These are phyloP conservation scores for Suillus variegatus DNA, from an alignment of 768 basidiomycete species.

Conservation along the genomic window DNA sequence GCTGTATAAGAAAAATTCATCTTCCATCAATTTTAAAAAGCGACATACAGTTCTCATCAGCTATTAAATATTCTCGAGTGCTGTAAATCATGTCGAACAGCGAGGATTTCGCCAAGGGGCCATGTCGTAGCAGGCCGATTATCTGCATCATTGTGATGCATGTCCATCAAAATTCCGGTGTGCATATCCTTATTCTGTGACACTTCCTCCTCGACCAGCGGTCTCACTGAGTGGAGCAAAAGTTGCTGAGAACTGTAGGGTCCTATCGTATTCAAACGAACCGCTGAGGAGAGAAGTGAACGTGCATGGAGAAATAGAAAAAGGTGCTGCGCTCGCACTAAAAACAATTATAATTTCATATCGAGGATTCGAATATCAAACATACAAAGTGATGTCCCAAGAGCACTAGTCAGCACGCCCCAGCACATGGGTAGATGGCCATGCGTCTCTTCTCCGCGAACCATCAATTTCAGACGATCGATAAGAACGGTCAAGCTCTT, in stretches of 20 bases:
- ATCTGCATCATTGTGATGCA: conserved; percentile 29
- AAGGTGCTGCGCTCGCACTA: conserved; percentile 83
- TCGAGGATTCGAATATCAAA: conserved; percentile 12
- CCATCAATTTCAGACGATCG: conserved; percentile 66
- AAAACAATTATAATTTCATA: conserved; percentile 8
- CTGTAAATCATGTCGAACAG: conserved; percentile 88
- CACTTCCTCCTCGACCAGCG: conserved; percentile 60
- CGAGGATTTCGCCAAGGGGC: conserved; percentile 94
- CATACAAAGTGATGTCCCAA: conserved; percentile 72
- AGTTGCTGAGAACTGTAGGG: conserved; percentile 93
- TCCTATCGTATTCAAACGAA: conserved; percentile 88
- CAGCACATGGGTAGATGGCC: conserved; percentile 93
- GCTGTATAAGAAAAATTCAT: neutral
- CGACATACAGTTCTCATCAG: conserved; percentile 26
- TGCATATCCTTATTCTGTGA: conserved; percentile 46
- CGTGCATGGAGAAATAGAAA: conserved; percentile 94
- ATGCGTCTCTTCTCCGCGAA: conserved; percentile 61
- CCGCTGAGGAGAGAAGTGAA: conserved; percentile 86
- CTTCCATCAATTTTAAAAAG: neutral
- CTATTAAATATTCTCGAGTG: conserved; percentile 98
- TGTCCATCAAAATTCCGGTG: conserved; percentile 42
- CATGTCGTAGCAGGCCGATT: conserved; percentile 84
- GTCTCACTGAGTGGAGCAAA: conserved; percentile 70
- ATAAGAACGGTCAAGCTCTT: conserved; percentile 42
- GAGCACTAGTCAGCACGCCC: conserved; percentile 79